Evolutionary conservation across 176 grass and related monocot species (phyloP).

Genomic region (Eremochloa ophiuroides): DNA sequence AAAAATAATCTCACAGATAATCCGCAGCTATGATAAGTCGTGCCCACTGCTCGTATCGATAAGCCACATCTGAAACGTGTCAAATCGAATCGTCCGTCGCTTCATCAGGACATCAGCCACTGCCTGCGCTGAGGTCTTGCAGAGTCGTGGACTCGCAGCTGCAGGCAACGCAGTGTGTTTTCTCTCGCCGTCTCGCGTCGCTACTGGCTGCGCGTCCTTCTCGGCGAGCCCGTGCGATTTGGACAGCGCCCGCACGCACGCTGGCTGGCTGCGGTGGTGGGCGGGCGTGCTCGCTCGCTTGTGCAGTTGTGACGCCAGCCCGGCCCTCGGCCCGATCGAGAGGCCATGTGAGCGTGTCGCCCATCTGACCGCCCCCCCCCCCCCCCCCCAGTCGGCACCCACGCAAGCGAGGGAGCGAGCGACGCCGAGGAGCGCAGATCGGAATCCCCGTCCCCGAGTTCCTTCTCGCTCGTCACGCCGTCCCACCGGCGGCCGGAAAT

Average conservation of each 20-base stretch:
- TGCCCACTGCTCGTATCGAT: background rate
- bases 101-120: background rate
- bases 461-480: background rate
- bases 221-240: too few species aligned
- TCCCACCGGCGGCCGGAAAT: background rate
- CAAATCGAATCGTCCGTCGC: background rate
- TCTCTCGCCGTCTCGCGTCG: too few species aligned
- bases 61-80: background rate
- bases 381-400: slow-evolving; percentile 12
- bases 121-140: too few species aligned
- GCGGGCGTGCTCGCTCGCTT: background rate
- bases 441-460: background rate
- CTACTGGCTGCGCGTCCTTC: too few species aligned
- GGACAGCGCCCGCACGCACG: background rate
- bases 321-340: background rate
- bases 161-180: too few species aligned
- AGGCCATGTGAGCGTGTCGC: slow-evolving; percentile 38
- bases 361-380: slow-evolving; percentile 19
- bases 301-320: slow-evolving; percentile 14
- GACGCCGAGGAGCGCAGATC: slow-evolving; percentile 25
- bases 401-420: background rate
- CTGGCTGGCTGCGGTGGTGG: background rate
- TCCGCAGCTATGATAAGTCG: too few species aligned
- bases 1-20: too few species aligned
- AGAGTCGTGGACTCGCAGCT: too few species aligned